phyloP scores from a whole-genome alignment of 352 stramenopile species.

The Phytopythium kandeliae region DNA sequence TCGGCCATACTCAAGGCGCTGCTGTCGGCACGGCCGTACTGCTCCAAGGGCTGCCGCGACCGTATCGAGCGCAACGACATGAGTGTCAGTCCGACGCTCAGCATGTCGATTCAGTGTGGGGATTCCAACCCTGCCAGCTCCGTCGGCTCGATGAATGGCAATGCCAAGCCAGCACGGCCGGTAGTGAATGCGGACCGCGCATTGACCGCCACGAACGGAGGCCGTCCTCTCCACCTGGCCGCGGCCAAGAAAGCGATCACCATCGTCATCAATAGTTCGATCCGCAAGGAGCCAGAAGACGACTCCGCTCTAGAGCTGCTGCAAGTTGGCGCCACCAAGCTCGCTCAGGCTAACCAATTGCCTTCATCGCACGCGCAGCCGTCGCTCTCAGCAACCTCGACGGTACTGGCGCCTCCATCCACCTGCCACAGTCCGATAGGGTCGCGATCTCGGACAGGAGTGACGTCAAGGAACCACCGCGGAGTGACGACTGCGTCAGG shows the following conservation, averaged over 20 bases:
- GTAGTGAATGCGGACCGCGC: neutral
- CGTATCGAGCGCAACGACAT: constrained; percentile 34
- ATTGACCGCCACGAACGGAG: neutral
- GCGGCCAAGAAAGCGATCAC: constrained; percentile 1
- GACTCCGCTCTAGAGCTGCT: neutral
- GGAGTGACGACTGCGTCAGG: constrained; percentile 1
- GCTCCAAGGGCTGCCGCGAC: constrained; percentile 30
- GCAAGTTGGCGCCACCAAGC: neutral
- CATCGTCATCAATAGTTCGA: neutral
- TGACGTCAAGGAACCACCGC: neutral
- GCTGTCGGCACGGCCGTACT: constrained; percentile 28
- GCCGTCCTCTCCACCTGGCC: neutral
- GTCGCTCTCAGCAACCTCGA: neutral
- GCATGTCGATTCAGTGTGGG: constrained; percentile 7
- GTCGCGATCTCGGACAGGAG: neutral
- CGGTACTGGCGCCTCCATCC: neutral
- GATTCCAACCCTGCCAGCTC: neutral
- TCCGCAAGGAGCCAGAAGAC: neutral
- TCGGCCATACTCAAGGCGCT: constrained; percentile 19
- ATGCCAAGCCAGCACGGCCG: neutral
- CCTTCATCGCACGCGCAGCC: neutral
- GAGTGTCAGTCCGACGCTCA: constrained; percentile 28
- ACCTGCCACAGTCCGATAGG: constrained; percentile 1
- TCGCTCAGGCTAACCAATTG: neutral
- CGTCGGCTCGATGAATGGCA: neutral